phyloP scores from a whole-genome alignment of 257 asterid species.

The Scutellaria baicalensis region DNA sequence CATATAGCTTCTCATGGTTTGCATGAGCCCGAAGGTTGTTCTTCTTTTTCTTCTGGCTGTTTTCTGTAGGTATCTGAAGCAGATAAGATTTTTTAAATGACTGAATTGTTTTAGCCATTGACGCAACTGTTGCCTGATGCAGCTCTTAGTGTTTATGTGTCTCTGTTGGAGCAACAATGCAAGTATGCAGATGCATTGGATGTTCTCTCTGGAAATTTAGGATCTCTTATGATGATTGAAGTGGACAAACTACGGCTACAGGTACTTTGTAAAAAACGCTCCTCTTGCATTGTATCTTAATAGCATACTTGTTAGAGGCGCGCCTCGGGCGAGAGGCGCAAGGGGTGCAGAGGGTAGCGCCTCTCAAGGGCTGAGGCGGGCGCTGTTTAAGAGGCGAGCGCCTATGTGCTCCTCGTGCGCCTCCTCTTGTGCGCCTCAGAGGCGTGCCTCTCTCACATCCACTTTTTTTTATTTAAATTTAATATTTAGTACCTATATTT shows the following conservation, averaged over 20 bases:
- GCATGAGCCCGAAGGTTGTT: conserved; percentile 91
- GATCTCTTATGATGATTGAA: conserved; percentile 92
- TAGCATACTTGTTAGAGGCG: too few relatives aligned
- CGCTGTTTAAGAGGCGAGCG: too few relatives aligned
- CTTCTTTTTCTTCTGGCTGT: conserved; percentile 17
- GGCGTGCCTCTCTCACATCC: too few relatives aligned
- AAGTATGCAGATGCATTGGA: conserved; percentile 83
- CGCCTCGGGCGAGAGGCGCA: too few relatives aligned
- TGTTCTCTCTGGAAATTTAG: conserved; percentile 78
- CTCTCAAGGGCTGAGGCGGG: too few relatives aligned
- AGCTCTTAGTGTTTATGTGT: conserved; percentile 86
- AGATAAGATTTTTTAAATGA: neutral
- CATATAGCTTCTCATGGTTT: conserved; percentile 84
- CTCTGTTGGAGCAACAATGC: conserved; percentile 81
- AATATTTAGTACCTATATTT: too few relatives aligned
- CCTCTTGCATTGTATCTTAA: neutral
- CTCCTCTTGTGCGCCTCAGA: too few relatives aligned
- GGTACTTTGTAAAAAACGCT: conserved; percentile 53
- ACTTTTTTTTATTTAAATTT: too few relatives aligned
- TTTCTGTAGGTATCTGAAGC: conserved; percentile 15
- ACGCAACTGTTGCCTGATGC: conserved; percentile 40
- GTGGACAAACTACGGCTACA: conserved; percentile 81
- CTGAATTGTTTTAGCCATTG: conserved; percentile 19
- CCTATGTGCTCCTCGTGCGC: too few relatives aligned
- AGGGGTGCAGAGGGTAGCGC: too few relatives aligned